Evolutionary conservation across 176 grass and related monocot genomes (phyloP), one percentile per base, ranked within the genome.

Genomic region (Puccinellia tenuiflora): DNA sequence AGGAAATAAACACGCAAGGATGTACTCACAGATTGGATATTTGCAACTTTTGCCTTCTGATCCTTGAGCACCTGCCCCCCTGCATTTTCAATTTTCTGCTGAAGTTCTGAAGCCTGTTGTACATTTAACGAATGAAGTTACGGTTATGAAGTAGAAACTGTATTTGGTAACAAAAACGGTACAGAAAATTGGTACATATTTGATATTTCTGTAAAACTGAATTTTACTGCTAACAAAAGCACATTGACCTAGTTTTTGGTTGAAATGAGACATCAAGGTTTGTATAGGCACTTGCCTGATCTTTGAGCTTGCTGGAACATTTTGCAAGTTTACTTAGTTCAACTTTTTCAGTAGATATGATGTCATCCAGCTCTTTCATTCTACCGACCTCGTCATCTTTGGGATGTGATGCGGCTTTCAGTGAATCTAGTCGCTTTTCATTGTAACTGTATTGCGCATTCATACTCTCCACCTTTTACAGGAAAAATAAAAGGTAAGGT

Each of bases 21-120:
- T 75, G 76, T 80, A 75, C 91, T 85, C 76, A 98, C 96, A 75
- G 87, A 91, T 90, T 98, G 96, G 73, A 93, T 96, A 33, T 82
- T 83, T 47, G 60, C 72, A 38, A 96, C 92, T 95, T 99, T 99
- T 73, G 78, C 60, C 77, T 96, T 96, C 80, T 96, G 96, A 88
- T 93, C 90, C 88, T 99, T 96, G 35, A 99, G 85, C 77, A 52
- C 34, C 79, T 99, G 85, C 12, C 96, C 96, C 59, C 96, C 96
- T 9, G 80, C 89, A 80, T 99, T 93, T 93, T 99, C 93, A 77
- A 99, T 93, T 89, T 93, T 92, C 48, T 93, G 85, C 81, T 99
- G 96, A 90, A 99, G 93, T 80, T 96, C 89, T 67, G 91, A 88
- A 85, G 93, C 93, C 96, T 99, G 64, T 14, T 78, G 74, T 69